Base-by-base conservation (phyloP, 2,329 filamentous ascomycete genomes). In the Fusarium azukiicola region DNA sequence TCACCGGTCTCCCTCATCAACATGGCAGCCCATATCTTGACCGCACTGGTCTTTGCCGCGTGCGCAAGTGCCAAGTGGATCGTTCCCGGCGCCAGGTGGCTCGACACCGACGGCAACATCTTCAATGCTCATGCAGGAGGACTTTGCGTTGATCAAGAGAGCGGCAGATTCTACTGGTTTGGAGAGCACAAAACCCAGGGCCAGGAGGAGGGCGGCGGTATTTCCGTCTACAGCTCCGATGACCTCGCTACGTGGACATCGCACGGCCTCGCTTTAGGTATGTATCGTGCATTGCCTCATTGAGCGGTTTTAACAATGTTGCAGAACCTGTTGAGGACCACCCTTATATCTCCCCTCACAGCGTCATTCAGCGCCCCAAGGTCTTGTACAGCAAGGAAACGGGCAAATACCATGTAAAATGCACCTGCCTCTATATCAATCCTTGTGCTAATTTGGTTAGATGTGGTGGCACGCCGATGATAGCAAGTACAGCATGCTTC, bases 391-490 rank as follows among this genome's bases (percentile, higher is more conserved):
- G 91, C 77, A 86, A 93, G 64, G 87, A 87, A 4, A 89, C 90
- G 0, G 86, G 88, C 5, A 88, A 93, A 79, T 94, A 94, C 74
- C 92, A 94, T 75, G 91, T 93, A 86, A 73, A 2, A 17, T 23
- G 17, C 4, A 12, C 2, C 14, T 2, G 16, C 8, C 54, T 32
- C 27, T 32, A 32, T 32, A 32, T 32, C 27, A 32, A 32, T 0
- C 9, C 21, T 16, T 3, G 61, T 44, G 4, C 67, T 84, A 13
- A 80, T 16, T 0, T 3, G 1, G 16, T 68, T 85, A 92, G 83
- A 92, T 92, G 91, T 91, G 90, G 89, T 94, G 92, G 92, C 92
- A 94, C 75, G 92, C 92, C 42, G 92, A 93, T 74, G 92, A 94
- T 74, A 88, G 88, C 11, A 91, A 88, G 0, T 94, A 94, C 74